Percentiles rank a stretch among this genome's conserved stretches.
phyloP scores from a whole-genome alignment of 768 basidiomycete species.

The Agaricus blazei region DNA sequence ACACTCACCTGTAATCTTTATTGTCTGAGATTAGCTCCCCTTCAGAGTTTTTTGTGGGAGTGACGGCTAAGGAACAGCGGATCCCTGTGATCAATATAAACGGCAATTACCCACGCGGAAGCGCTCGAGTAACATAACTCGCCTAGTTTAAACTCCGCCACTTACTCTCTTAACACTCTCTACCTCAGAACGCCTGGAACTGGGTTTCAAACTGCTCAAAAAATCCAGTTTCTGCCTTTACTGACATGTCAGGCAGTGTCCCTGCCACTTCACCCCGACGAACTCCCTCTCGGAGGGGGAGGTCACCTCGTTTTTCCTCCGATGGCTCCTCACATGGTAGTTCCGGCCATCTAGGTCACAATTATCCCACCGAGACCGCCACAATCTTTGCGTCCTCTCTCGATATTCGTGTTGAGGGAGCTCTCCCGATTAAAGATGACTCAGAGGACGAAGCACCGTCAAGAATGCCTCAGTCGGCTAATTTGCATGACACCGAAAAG shows the following conservation, averaged over 20 bases:
- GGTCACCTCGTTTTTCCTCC: slow-evolving; percentile 51
- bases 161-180: slow-evolving; percentile 36
- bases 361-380: slow-evolving; percentile 45
- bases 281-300: slow-evolving; percentile 57
- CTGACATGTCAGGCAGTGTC: slow-evolving; percentile 40
- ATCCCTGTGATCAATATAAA: slow-evolving; percentile 18
- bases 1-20: background rate
- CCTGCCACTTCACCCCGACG: slow-evolving; percentile 48
- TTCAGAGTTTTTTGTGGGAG: slow-evolving; percentile 13
- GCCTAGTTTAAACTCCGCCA: slow-evolving; percentile 40
- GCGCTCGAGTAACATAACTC: slow-evolving; percentile 39
- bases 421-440: slow-evolving; percentile 54
- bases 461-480: slow-evolving; percentile 31
- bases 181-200: slow-evolving; percentile 36
- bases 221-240: slow-evolving; percentile 28
- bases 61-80: slow-evolving; percentile 12
- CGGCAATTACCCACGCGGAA: slow-evolving; percentile 42
- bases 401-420: slow-evolving; percentile 73
- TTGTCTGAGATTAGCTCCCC: background rate
- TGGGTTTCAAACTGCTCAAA: slow-evolving; percentile 24
- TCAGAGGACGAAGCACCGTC: slow-evolving; percentile 28
- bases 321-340: slow-evolving; percentile 44
- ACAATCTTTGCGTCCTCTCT: slow-evolving; percentile 63
- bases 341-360: slow-evolving; percentile 39
- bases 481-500: slow-evolving; percentile 39